Evolutionary conservation across 2,329 filamentous ascomycete genomes (phyloP), one percentile per base, ranked within the genome.

Genomic region (Cercospora sp.): DNA sequence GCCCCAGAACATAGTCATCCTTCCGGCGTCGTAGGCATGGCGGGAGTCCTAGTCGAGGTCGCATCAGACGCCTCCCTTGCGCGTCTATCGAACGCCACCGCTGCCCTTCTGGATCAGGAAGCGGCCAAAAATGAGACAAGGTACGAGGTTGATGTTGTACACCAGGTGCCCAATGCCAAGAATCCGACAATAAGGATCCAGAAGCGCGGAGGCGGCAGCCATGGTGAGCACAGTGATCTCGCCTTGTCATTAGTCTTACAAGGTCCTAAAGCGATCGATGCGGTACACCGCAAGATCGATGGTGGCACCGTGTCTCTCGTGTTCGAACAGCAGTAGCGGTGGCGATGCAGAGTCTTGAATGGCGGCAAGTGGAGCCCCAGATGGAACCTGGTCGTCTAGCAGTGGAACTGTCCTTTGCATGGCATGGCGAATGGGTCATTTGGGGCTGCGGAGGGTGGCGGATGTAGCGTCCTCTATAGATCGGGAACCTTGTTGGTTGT

Each of bases 21-120:
- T 0, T 85, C 80, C 6, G 83, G 83, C 0, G 86, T 82, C 0
- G 72, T 82, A 13, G 88, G 88, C 0, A 80, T 89, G 13, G 81
- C 81, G 0, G 75, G 78, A 3, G 74, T 89, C 16, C 26, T 60
- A 30, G 45, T 74, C 9, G 39, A 68, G 26, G 65, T 68, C 7
- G 26, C 58, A 30, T 63, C n/a, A 18, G 57, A 59, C 7, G 16
- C 42, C 5, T 67, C 64, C 45, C 57, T 64, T 45, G 59, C 63
- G 36, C 69, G 68, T 39, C 69, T 73, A 20, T 64, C 36, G 53
- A 63, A 28, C 64, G 71, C 71, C 63, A 72, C 67, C 5, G 68
- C 67, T 7, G 70, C 71, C 9, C 70, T 73, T 53, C 16, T 73
- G 39, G 71, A 68, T 57, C 26, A 58, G 53, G 23, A 33, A 28